Base-by-base conservation (phyloP, 345 rosid species). In the Rhizophora mangle region DNA sequence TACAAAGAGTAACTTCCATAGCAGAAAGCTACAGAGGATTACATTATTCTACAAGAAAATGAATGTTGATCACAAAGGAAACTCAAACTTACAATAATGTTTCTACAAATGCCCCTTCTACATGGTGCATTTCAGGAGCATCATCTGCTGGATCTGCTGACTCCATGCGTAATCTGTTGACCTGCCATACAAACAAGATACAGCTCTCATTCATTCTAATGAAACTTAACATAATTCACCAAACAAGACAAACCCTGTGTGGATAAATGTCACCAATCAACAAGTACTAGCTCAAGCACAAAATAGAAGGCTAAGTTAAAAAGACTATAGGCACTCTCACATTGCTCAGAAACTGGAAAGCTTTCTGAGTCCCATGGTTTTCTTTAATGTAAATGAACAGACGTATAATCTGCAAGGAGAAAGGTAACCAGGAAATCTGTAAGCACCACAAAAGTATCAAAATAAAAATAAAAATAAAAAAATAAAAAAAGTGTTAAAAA, bases 51-150 rank as follows among this genome's bases (percentile, higher is more conserved):
- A 5, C 24, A 55, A 24, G 27, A 56, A 22, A 55, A 63, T 20
- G 53, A 56, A 51, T 20, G 49, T 21, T 34, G 63, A 21, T 6
- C 32, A 11, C 18, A 26, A 36, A 20, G 30, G 46, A 62, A 26
- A 51, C 22, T 58, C 46, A 54, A 78, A 82, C 97, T 87, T 75
- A 92, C 98, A 92, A 74, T 37, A 90, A 27, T 67, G 97, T 87
- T 70, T 92, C 99, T 65, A 95, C 94, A 78, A 95, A 91, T 63
- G 96, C 96, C 68, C 76, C 94, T 81, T 95, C 99, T 62, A 95
- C 85, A 77, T 92, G 88, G 76, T 90, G 87, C 81, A 85, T 84
- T 79, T 92, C 97, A 75, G 81, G 87, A 65, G 77, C 85, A 68
- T 87, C 96, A 68, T 85, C 90, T 3, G 57, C 74, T 32, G 85